These are phyloP conservation scores for Alternaria sp. DNA, from an alignment of 2,329 filamentous ascomycete genomes.

Conservation along the genomic window DNA sequence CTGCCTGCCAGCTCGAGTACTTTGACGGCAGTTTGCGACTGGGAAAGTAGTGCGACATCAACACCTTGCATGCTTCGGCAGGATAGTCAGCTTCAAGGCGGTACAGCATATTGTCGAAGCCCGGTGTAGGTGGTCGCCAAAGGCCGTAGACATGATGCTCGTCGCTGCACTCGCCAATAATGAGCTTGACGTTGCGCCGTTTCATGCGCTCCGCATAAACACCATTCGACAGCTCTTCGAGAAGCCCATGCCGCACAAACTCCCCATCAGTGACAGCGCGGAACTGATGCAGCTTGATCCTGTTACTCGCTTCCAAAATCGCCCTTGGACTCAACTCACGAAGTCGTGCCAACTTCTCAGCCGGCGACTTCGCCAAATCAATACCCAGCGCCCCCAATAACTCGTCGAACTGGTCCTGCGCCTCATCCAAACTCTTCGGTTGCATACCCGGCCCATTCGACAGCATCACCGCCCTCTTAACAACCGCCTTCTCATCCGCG, in stretches of 20 bases:
- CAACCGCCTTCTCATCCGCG: constrained; percentile 53
- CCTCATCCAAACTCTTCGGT: constrained; percentile 55
- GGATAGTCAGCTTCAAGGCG: constrained; percentile 63
- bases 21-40: constrained; percentile 45
- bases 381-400: constrained; percentile 55
- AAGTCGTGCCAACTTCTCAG: constrained; percentile 56
- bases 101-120: constrained; percentile 51
- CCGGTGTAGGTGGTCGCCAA: constrained; percentile 55
- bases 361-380: constrained; percentile 44
- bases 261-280: constrained; percentile 58
- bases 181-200: constrained; percentile 54
- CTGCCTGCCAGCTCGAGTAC: constrained; percentile 57
- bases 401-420: constrained; percentile 60
- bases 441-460: constrained; percentile 61
- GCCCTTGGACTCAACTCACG: constrained; percentile 47
- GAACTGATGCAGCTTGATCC: constrained; percentile 60
- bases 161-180: constrained; percentile 62
- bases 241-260: constrained; percentile 55
- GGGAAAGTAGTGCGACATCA: constrained; percentile 56
- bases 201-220: constrained; percentile 55
- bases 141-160: constrained; percentile 60
- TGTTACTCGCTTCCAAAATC: constrained; percentile 52
- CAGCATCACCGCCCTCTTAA: constrained; percentile 61
- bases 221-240: constrained; percentile 57
- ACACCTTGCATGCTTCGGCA: constrained; percentile 48